Evolutionary conservation across 2,329 filamentous ascomycete genomes (phyloP).

Genomic region (Aphanoascus verrucosus): DNA sequence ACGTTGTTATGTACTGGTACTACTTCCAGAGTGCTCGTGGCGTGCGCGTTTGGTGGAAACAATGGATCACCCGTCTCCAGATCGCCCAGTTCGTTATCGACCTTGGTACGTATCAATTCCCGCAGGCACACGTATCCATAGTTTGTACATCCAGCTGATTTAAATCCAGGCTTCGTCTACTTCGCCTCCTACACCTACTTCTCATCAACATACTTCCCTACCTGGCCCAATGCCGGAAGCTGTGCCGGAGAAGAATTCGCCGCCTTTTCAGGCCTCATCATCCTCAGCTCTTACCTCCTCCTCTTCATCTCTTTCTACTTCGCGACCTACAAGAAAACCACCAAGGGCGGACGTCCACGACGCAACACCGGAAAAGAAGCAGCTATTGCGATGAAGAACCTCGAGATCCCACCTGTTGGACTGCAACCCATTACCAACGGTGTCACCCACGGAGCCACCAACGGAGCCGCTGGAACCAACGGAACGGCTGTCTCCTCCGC

Average conservation of each 20-base stretch:
- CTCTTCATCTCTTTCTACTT: constrained; percentile 95
- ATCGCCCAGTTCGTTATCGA: constrained; percentile 91
- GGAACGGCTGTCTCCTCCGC: constrained; percentile 25
- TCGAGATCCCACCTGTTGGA: constrained; percentile 45
- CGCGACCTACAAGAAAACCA: constrained; percentile 67
- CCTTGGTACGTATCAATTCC: constrained; percentile 56
- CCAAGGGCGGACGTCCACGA: constrained; percentile 26
- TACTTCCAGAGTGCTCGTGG: constrained; percentile 93
- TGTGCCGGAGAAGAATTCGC: constrained; percentile 90
- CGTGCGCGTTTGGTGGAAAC: constrained; percentile 92
- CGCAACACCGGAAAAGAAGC: constrained; percentile 66
- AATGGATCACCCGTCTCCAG: constrained; percentile 90
- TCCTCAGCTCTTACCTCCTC: constrained; percentile 78
- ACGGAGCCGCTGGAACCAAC: not conserved
- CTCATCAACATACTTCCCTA: constrained; percentile 69
- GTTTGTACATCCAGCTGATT: not conserved
- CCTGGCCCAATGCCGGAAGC: constrained; percentile 64
- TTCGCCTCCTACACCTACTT: constrained; percentile 93
- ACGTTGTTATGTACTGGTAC: constrained; percentile 98
- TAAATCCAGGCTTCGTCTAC: constrained; percentile 67
- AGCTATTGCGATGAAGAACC: constrained; percentile 70
- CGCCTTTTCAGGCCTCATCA: constrained; percentile 74
- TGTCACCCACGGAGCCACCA: constrained; percentile 14
- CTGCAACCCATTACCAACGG: constrained; percentile 24
- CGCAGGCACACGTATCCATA: not conserved